These are phyloP conservation scores for Naegleria gruberi DNA, from an alignment of 208 protist species.

Conservation along the genomic window DNA sequence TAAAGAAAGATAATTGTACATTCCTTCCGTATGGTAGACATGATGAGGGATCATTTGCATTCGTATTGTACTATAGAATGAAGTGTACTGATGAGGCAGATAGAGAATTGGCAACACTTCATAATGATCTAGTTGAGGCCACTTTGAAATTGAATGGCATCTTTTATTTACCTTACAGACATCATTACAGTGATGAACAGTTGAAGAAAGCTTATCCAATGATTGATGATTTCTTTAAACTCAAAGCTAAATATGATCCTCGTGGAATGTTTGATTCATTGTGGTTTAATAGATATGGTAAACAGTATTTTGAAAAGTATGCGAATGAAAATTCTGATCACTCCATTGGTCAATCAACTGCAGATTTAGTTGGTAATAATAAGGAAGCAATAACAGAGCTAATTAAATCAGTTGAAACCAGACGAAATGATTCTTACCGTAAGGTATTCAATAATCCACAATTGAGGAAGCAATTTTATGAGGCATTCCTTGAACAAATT, in stretches of 20 bases:
- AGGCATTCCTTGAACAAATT: too few species aligned
- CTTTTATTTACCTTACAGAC: slow-evolving; percentile 52
- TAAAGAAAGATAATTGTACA: slow-evolving; percentile 33
- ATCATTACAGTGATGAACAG: slow-evolving; percentile 42
- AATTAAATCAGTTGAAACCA: too few species aligned
- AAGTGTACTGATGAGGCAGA: slow-evolving; percentile 30
- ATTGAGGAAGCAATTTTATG: too few species aligned
- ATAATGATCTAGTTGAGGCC: slow-evolving; percentile 16
- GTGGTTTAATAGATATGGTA: slow-evolving; percentile 37
- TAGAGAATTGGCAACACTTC: slow-evolving; percentile 1
- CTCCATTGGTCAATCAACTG: too few species aligned
- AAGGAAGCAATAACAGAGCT: too few species aligned
- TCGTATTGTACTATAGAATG: slow-evolving; percentile 48
- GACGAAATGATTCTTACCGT: too few species aligned
- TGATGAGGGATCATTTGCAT: slow-evolving; percentile 37
- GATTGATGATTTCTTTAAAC: slow-evolving; percentile 28
- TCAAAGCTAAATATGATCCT: slow-evolving; percentile 40
- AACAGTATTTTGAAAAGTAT: background rate
- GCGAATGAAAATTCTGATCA: too few species aligned
- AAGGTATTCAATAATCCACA: too few species aligned
- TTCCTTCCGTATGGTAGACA: slow-evolving; percentile 31
- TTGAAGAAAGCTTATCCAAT: slow-evolving; percentile 35
- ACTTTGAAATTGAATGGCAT: slow-evolving; percentile 37
- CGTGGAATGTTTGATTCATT: slow-evolving; percentile 29
- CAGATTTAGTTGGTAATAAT: too few species aligned